phyloP scores from a whole-genome alignment of 164 flowering plant species.

The Magnolia kwangsiensis region DNA sequence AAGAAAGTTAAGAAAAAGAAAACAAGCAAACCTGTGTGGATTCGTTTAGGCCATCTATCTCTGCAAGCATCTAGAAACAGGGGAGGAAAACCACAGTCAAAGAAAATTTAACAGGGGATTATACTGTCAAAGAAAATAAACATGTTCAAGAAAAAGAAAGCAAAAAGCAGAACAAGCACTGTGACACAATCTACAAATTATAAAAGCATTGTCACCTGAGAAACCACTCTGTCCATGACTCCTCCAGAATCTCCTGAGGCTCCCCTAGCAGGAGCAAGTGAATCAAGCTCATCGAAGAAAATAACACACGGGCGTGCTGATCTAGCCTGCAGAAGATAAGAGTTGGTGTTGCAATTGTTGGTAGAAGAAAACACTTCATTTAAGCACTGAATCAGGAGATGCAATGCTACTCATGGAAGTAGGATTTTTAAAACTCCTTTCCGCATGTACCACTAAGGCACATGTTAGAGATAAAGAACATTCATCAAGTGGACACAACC shows the following conservation, averaged over 20 bases:
- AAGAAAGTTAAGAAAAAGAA: conserved; percentile 1
- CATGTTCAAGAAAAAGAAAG: not conserved
- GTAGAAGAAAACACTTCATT: not conserved
- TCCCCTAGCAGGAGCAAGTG: conserved; percentile 99
- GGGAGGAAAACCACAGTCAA: not conserved
- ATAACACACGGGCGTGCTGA: conserved; percentile 97
- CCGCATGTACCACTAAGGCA: not conserved
- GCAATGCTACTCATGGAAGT: not conserved
- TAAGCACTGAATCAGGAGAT: not conserved
- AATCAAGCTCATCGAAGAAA: conserved; percentile 95
- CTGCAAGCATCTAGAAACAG: conserved; percentile 84
- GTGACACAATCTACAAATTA: not conserved
- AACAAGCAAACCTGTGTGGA: conserved; percentile 63
- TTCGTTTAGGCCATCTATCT: conserved; percentile 92
- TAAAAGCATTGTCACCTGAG: conserved; percentile 58
- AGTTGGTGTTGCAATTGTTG: conserved; percentile 1
- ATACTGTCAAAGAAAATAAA: not conserved
- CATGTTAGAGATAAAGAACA: too few relatives aligned
- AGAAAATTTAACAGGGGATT: not conserved
- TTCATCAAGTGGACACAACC: not conserved
- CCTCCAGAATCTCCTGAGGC: conserved; percentile 99
- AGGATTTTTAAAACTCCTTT: not conserved
- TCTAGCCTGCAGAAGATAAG: conserved; percentile 57
- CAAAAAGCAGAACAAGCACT: not conserved
- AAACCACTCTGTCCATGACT: conserved; percentile 97